Conservation (phyloP, 768 basidiomycete species). For the Naganishia friedmannii region DNA sequence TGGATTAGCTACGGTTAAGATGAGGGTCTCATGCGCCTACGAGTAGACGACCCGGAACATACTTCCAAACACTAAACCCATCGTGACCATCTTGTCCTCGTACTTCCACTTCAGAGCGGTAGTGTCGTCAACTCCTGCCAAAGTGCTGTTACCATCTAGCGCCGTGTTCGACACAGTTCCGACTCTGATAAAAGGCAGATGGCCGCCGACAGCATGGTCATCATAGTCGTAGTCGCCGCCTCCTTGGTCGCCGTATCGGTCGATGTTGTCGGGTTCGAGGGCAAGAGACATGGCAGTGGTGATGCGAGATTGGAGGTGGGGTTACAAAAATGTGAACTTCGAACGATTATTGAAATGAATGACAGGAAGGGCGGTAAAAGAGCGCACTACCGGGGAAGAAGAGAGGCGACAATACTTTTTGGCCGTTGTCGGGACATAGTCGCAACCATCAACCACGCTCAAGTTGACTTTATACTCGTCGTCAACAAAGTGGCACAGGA, state of each 20-base stretch:
- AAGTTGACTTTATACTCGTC: background rate
- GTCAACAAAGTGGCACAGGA: background rate
- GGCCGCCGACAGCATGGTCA: background rate
- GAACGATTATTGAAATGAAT: background rate
- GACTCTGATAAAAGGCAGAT: background rate
- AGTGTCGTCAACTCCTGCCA: background rate
- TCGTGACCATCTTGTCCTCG: background rate
- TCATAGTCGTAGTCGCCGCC: background rate
- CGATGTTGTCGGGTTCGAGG: background rate
- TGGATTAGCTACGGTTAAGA: no score
- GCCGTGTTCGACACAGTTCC: background rate
- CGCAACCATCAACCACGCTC: background rate
- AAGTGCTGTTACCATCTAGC: no score
- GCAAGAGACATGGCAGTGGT: background rate
- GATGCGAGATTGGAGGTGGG: background rate
- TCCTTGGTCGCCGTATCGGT: background rate
- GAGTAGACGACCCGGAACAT: background rate
- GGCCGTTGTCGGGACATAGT: background rate
- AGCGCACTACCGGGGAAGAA: background rate
- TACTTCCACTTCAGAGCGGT: conserved; percentile 3
- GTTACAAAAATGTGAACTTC: background rate
- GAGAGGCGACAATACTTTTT: background rate
- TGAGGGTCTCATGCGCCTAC: background rate
- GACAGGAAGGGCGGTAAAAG: background rate
- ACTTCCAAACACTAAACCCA: conserved; percentile 1